Percentiles rank a stretch among this genome's conserved stretches.
Evolutionary conservation across 2,329 filamentous ascomycete genomes (phyloP).

Genomic region (Chalaropsis thielavioides): DNA sequence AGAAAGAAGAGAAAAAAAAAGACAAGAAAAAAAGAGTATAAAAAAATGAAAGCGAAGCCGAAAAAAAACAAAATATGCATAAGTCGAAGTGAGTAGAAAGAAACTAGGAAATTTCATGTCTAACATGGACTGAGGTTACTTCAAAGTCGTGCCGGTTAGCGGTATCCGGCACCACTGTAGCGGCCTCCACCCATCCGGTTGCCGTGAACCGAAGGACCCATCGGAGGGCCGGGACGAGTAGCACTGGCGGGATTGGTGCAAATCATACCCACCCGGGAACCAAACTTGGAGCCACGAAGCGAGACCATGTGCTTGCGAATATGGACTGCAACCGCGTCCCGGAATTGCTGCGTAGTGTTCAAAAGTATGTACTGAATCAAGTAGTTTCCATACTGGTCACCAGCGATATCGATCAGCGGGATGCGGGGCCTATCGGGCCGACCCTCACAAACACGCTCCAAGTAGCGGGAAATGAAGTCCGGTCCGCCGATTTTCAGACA

Average conservation of each 20-base stretch:
- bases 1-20: slow-evolving; percentile 6
- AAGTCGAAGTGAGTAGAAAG: slow-evolving; percentile 7
- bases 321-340: slow-evolving; percentile 82
- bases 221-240: slow-evolving; percentile 75
- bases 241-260: slow-evolving; percentile 88
- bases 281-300: slow-evolving; percentile 93
- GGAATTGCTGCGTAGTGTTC: slow-evolving; percentile 72
- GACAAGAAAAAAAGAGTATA: slow-evolving; percentile 5
- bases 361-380: slow-evolving; percentile 94
- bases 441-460: slow-evolving; percentile 86
- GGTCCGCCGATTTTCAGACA: slow-evolving; percentile 89
- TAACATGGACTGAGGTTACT: neutral
- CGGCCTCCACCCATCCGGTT: slow-evolving; percentile 42
- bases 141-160: slow-evolving; percentile 27
- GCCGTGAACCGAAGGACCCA: slow-evolving; percentile 44
- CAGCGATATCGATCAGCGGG: slow-evolving; percentile 92
- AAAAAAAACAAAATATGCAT: slow-evolving; percentile 9
- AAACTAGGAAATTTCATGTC: slow-evolving; percentile 4
- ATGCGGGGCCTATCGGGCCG: slow-evolving; percentile 84
- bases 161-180: slow-evolving; percentile 41
- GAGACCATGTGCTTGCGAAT: slow-evolving; percentile 99
- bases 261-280: slow-evolving; percentile 95
- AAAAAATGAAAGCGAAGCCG: neutral
- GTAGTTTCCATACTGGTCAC: slow-evolving; percentile 98
- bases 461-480: slow-evolving; percentile 83